phyloP scores from a whole-genome alignment of 129 eudicot genomes.

The carrot (Daucus carota) region DH1_v3.0 NC_030385.2:43880001-43880500 shows the following conservation, averaged over 20 bases:
- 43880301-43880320: background rate
- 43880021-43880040: constrained; percentile 59
- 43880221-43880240: constrained; percentile 55
- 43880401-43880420: constrained; percentile 13
- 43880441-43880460: background rate
- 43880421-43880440: background rate
- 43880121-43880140: constrained; percentile 64
- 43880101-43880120: constrained; percentile 45
- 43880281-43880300: background rate
- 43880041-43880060: constrained; percentile 45
- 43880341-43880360: constrained; percentile 76
- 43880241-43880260: constrained; percentile 31
- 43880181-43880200: constrained; percentile 52
- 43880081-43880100: constrained; percentile 86
- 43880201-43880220: constrained; percentile 27
- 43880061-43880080: too few species aligned
- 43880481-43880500: constrained; percentile 33
- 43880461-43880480: constrained; percentile 13
- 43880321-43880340: constrained; percentile 61
- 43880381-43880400: constrained; percentile 51
- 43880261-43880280: background rate
- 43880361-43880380: constrained; percentile 65
- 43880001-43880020: constrained; percentile 40
- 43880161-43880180: constrained; percentile 75
- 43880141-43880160: constrained; percentile 84